Evolutionary conservation across 768 basidiomycete genomes (phyloP), one percentile per base, ranked within the genome.

Genomic region (Trametes gibbosa): DNA sequence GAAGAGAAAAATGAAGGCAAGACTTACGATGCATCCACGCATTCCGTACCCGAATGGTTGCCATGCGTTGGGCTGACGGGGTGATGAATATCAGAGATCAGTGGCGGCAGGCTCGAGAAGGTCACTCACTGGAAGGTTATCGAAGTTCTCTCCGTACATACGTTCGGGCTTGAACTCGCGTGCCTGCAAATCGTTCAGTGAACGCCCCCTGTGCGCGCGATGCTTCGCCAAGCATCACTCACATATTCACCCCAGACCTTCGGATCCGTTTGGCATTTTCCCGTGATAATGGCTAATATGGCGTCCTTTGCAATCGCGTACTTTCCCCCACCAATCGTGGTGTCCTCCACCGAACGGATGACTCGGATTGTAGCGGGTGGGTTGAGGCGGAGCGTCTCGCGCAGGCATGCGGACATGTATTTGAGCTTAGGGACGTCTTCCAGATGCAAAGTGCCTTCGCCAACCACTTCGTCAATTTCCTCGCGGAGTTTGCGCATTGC

Each of bases 221-320:
- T 16, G 17, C 34, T 9, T 16, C n/a, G n/a, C n/a, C 16, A 34
- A 7, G n/a, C 13, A 13, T 23, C 25, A 73, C 76, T 60, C 61
- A 79, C 80, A 66, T 82, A 78, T 40, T 79, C 77, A 1, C 81
- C 81, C 77, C 78, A 82, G 0, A 80, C 74, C n/a, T 61, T 63
- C 2, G 76, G 74, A 62, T 82, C 80, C 14, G 72, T 64, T 41
- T 79, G 78, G 45, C 74, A 64, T 21, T 64, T 64, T 39, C 65
- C 65, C 12, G 70, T 66, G 32, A 73, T 62, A 24, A 78, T 62
- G 1, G 65, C 50, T 13, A 78, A 65, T 7, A 56, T 58, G 14
- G 58, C 39, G 1, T 68, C 76, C 52, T 73, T 71, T 55, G 68
- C 65, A 37, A 81, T 59, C 17, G 66, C 65, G 60, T 81, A 81